phyloP scores from a whole-genome alignment of 1,284 basidiomycete species.

The Melampsora americana region DNA sequence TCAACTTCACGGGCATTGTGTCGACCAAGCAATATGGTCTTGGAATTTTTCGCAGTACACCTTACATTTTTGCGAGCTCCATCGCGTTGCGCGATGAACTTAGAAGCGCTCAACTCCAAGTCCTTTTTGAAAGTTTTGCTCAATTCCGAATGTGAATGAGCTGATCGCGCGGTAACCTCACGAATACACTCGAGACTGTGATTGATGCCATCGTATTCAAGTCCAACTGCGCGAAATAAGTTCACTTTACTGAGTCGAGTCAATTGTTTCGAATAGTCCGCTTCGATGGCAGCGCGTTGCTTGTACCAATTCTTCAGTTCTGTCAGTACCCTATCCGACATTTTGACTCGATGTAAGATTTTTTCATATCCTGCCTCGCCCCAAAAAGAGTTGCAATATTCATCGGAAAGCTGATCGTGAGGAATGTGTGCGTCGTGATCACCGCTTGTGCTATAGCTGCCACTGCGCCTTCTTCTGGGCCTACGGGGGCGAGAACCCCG shows the following conservation, averaged over 20 bases:
- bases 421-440: no score
- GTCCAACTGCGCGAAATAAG: constrained; percentile 55
- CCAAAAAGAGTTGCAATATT: constrained; percentile 44
- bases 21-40: not conserved
- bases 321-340: constrained; percentile 28
- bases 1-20: not conserved
- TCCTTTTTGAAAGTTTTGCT: constrained; percentile 72
- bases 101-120: constrained; percentile 62
- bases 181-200: constrained; percentile 23
- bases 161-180: constrained; percentile 23
- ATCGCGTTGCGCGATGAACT: constrained; percentile 36
- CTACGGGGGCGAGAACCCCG: no score
- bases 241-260: constrained; percentile 71
- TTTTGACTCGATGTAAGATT: constrained; percentile 19
- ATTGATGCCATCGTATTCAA: constrained; percentile 27
- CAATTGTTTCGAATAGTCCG: constrained; percentile 88
- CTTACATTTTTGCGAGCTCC: constrained; percentile 33
- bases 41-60: not conserved
- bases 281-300: constrained; percentile 63
- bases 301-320: constrained; percentile 42
- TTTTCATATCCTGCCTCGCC: constrained; percentile 43
- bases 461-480: no score
- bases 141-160: constrained; percentile 58
- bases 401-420: constrained; percentile 8
- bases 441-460: no score